A percentile compares a stretch with the other conserved stretches of the same genome.
phyloP scores from a whole-genome alignment of 2,329 filamentous ascomycete species.

The Didymella pomorum region DNA sequence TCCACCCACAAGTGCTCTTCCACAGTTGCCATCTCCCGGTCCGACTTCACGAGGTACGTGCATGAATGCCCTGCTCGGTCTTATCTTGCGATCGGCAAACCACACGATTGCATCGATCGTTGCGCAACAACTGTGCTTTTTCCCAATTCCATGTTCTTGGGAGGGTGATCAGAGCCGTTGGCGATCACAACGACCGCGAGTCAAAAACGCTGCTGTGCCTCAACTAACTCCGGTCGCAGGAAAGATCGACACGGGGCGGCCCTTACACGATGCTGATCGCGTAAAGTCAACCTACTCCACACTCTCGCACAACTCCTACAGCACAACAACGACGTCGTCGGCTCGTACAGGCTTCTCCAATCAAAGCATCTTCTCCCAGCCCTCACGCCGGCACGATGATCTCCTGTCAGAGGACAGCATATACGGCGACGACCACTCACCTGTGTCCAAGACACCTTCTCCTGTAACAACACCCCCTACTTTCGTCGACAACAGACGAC shows the following conservation, averaged over 20 bases:
- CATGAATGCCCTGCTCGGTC: conserved; percentile 8
- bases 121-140: conserved; percentile 13
- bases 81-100: conserved; percentile 23
- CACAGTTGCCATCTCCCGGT: conserved; percentile 26
- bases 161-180: conserved; percentile 19
- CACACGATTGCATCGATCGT: conserved; percentile 10
- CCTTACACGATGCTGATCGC: conserved; percentile 20
- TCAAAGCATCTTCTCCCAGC: conserved; percentile 31
- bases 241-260: conserved; percentile 22
- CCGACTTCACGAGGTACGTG: conserved; percentile 33
- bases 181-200: conserved; percentile 2
- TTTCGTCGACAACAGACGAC: conserved; percentile 13
- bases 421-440: conserved; percentile 14
- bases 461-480: conserved; percentile 16
- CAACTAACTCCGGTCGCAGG: conserved; percentile 19
- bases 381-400: conserved; percentile 29
- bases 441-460: conserved; percentile 11
- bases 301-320: conserved; percentile 30
- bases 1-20: conserved; percentile 31
- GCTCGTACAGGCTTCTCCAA: conserved; percentile 26
- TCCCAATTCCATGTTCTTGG: conserved; percentile 5
- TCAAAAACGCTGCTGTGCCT: conserved; percentile 9
- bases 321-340: conserved; percentile 27
- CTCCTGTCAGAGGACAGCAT: conserved; percentile 27
- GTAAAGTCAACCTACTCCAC: conserved; percentile 29